Percentiles rank a stretch among this genome's conserved stretches.
Evolutionary conservation across 163 green algal species (phyloP).

Genomic region (Prototheca stagnorum): DNA sequence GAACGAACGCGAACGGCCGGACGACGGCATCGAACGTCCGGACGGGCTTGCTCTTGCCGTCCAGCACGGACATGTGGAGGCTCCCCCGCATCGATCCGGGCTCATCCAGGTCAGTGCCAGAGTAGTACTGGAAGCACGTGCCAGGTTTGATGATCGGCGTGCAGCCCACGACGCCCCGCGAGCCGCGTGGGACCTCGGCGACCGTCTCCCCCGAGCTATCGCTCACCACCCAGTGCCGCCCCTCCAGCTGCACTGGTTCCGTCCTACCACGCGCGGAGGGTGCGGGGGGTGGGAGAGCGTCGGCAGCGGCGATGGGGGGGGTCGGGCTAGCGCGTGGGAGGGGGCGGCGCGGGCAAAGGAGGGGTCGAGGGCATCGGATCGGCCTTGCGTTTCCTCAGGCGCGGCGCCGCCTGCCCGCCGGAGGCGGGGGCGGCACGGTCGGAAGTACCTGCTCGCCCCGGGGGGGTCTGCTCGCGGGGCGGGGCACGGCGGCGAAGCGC

Average conservation of each 20-base stretch:
- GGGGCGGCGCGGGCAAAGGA: too few relatives aligned
- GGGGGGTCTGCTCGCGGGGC: too few relatives aligned
- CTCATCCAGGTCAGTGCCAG: slow-evolving; percentile 27
- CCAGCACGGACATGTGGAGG: slow-evolving; percentile 23
- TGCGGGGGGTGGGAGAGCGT: neutral
- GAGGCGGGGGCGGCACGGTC: too few relatives aligned
- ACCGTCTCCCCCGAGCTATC: slow-evolving; percentile 6
- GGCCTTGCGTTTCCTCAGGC: too few relatives aligned
- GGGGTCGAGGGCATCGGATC: too few relatives aligned
- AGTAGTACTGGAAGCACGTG: slow-evolving; percentile 44
- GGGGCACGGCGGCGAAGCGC: too few relatives aligned
- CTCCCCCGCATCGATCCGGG: slow-evolving; percentile 16
- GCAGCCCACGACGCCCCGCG: slow-evolving; percentile 21
- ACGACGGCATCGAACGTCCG: slow-evolving; percentile 19
- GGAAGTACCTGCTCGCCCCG: too few relatives aligned
- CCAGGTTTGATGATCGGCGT: slow-evolving; percentile 27
- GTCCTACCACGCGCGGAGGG: slow-evolving; percentile 7
- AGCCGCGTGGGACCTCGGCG: slow-evolving; percentile 10
- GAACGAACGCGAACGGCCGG: slow-evolving; percentile 11
- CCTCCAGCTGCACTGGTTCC: slow-evolving; percentile 26
- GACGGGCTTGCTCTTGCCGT: neutral
- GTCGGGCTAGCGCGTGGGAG: too few relatives aligned
- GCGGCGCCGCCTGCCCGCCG: too few relatives aligned
- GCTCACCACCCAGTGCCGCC: slow-evolving; percentile 30
- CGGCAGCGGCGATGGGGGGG: neutral